Percentiles rank a stretch among this genome's conserved stretches.
Evolutionary conservation across 169 alveolate species (phyloP).

Genomic region (Plasmodium vinckei): DNA sequence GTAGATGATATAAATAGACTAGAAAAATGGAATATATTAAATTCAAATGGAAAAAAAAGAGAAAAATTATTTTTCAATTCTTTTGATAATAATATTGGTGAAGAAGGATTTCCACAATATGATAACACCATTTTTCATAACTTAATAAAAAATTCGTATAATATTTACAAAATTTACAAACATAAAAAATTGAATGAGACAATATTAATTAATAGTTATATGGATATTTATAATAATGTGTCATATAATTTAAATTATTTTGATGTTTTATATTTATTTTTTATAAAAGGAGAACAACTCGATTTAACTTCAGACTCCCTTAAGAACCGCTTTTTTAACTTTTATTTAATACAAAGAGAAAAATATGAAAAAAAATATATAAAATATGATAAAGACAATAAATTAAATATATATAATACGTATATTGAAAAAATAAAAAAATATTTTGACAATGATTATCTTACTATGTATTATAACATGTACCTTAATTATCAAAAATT

Average conservation of each 20-base stretch:
- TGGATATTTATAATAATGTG: conserved; percentile 20
- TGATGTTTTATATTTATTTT: conserved; percentile 45
- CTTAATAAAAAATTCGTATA: neutral
- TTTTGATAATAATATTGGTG: neutral
- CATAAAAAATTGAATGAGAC: conserved; percentile 31
- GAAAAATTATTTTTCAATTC: neutral
- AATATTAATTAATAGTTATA: conserved; percentile 28
- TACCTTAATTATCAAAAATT: conserved; percentile 30
- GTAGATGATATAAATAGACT: neutral
- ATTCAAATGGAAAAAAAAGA: neutral
- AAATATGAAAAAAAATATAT: conserved; percentile 45
- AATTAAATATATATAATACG: conserved; percentile 11
- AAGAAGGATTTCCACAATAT: neutral
- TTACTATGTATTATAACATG: conserved; percentile 52
- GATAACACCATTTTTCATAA: neutral
- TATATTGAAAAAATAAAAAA: conserved; percentile 8
- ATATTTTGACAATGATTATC: conserved; percentile 37
- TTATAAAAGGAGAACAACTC: conserved; percentile 6
- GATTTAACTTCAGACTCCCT: neutral
- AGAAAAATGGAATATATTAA: neutral
- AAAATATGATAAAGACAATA: conserved; percentile 33
- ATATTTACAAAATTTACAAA: conserved; percentile 61
- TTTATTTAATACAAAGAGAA: conserved; percentile 23
- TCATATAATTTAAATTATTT: conserved; percentile 33
- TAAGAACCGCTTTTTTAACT: conserved; percentile 24